These are phyloP conservation scores for Hyphopichia khmerensis DNA, from an alignment of 1,139 yeast genomes.

Conservation along the genomic window DNA sequence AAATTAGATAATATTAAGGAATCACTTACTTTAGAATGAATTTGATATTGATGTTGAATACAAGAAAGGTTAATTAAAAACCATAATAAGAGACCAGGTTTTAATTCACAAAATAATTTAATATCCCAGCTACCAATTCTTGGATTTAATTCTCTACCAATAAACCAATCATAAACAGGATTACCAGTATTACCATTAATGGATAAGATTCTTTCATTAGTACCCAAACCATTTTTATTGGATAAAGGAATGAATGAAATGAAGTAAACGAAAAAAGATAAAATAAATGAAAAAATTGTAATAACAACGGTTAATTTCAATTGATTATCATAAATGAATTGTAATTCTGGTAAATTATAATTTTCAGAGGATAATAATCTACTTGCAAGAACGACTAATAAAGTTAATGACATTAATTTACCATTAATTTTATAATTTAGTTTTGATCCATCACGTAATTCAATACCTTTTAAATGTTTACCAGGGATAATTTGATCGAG, in stretches of 20 bases:
- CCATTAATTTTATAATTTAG: slow-evolving; percentile 85
- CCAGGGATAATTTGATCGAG: slow-evolving; percentile 80
- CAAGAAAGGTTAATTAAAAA: slow-evolving; percentile 74
- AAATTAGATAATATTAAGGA: slow-evolving; percentile 68
- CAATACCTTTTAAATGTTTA: slow-evolving; percentile 59
- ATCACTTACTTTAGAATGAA: slow-evolving; percentile 61
- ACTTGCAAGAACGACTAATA: slow-evolving; percentile 46
- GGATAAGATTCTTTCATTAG: slow-evolving; percentile 72
- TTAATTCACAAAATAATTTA: slow-evolving; percentile 86
- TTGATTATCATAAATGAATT: slow-evolving; percentile 67
- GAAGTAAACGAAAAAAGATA: slow-evolving; percentile 67
- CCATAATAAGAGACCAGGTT: slow-evolving; percentile 95
- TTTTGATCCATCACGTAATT: slow-evolving; percentile 70
- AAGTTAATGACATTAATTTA: slow-evolving; percentile 47
- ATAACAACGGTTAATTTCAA: slow-evolving; percentile 64
- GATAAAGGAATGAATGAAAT: slow-evolving; percentile 62
- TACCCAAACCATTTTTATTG: slow-evolving; percentile 50
- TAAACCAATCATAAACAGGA: slow-evolving; percentile 85
- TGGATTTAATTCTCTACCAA: slow-evolving; percentile 95
- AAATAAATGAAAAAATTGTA: slow-evolving; percentile 57
- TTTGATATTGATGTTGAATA: slow-evolving; percentile 74
- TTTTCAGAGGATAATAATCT: slow-evolving; percentile 53
- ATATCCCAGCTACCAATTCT: slow-evolving; percentile 83
- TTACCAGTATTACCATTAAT: slow-evolving; percentile 84
- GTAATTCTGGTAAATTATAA: slow-evolving; percentile 70